These are phyloP conservation scores for Fusarium ambrosium DNA, from an alignment of 2,329 filamentous ascomycete genomes.

Conservation along the genomic window DNA sequence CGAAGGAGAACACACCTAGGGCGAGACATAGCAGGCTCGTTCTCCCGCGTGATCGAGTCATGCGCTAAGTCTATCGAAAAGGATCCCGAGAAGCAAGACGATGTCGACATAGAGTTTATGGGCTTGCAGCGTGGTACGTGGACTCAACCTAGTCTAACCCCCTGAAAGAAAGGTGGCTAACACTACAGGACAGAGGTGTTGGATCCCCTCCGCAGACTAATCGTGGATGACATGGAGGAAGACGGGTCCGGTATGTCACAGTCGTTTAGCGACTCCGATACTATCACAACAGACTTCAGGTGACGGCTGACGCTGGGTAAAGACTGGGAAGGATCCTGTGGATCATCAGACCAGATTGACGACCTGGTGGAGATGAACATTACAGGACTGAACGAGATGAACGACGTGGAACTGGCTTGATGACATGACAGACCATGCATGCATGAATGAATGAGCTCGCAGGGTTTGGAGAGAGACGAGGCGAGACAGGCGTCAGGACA, in stretches of 20 bases:
- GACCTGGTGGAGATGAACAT: slow-evolving; percentile 62
- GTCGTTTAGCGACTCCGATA: slow-evolving; percentile 45
- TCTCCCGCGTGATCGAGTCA: slow-evolving; percentile 59
- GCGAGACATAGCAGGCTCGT: slow-evolving; percentile 56
- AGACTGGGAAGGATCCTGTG: slow-evolving; percentile 70
- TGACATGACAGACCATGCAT: slow-evolving; percentile 1
- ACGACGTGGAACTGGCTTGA: slow-evolving; percentile 50
- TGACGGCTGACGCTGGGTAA: slow-evolving; percentile 44
- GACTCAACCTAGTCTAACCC: neutral
- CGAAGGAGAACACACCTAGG: slow-evolving; percentile 57
- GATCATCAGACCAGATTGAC: slow-evolving; percentile 68
- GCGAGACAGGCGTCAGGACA: slow-evolving; percentile 8
- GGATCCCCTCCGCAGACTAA: slow-evolving; percentile 65
- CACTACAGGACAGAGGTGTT: slow-evolving; percentile 53
- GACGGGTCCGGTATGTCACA: slow-evolving; percentile 69
- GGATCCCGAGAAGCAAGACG: slow-evolving; percentile 49
- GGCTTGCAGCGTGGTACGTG: slow-evolving; percentile 47
- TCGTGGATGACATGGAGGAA: slow-evolving; percentile 70
- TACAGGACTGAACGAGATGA: slow-evolving; percentile 57
- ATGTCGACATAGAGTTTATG: slow-evolving; percentile 49
- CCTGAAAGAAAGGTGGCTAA: slow-evolving; percentile 31
- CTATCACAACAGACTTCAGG: slow-evolving; percentile 44
- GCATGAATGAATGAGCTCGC: neutral
- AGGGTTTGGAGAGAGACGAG: neutral
- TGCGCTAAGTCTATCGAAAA: slow-evolving; percentile 58